These are phyloP conservation scores for Diversispora eburnea DNA, from an alignment of 192 early-diverging fungal species.

Conservation along the genomic window DNA sequence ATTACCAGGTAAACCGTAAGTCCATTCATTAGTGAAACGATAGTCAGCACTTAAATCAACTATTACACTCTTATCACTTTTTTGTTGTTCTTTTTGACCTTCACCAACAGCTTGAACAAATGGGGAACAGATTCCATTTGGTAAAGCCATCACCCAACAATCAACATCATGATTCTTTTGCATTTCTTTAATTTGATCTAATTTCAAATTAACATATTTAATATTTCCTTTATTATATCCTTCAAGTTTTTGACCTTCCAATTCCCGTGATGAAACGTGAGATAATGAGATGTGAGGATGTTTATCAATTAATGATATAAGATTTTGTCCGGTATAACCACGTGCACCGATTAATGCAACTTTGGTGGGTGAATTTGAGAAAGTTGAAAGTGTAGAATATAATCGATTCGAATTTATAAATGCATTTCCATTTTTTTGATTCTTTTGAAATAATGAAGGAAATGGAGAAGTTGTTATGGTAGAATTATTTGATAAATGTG, in stretches of 20 bases:
- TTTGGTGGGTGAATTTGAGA: conserved; percentile 43
- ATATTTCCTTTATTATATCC: conserved; percentile 69
- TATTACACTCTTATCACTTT: conserved; percentile 52
- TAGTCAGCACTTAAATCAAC: conserved; percentile 92
- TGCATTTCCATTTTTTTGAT: conserved; percentile 16
- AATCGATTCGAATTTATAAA: conserved; percentile 20
- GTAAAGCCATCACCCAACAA: conserved; percentile 95
- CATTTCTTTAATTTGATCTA: conserved; percentile 61
- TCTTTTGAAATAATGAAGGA: conserved; percentile 21
- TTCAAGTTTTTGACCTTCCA: conserved; percentile 80
- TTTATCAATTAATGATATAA: conserved; percentile 83
- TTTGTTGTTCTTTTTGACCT: conserved; percentile 30
- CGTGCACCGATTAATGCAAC: conserved; percentile 97
- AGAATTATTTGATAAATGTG: conserved; percentile 14
- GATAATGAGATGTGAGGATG: conserved; percentile 85
- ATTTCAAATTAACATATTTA: conserved; percentile 77
- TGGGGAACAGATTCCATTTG: conserved; percentile 90
- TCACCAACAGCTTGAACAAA: conserved; percentile 82
- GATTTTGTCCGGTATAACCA: conserved; percentile 93
- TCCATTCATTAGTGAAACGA: conserved; percentile 84
- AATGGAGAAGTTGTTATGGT: conserved; percentile 58
- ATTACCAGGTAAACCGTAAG: conserved; percentile 75
- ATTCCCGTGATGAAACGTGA: conserved; percentile 91
- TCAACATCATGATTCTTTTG: conserved; percentile 69
- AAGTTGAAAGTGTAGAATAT: conserved; percentile 55